These are phyloP conservation scores for Acer saccharum DNA, from an alignment of 345 rosid species.

Conservation along the genomic window DNA sequence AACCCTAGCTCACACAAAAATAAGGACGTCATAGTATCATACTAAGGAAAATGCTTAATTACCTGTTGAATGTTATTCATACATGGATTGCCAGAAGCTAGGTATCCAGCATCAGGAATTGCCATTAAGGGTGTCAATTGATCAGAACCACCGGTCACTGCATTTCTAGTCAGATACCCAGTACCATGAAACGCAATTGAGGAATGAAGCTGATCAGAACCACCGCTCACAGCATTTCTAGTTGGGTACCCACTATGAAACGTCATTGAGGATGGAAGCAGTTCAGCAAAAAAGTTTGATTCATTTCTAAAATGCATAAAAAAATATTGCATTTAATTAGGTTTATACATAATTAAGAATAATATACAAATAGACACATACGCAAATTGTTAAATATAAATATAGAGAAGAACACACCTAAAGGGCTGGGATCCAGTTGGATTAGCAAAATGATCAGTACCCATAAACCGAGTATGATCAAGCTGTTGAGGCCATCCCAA, in stretches of 20 bases:
- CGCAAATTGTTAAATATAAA: not conserved
- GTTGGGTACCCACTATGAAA: not conserved
- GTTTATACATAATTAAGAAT: not conserved
- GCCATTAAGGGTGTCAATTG: not conserved
- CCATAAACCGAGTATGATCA: not conserved
- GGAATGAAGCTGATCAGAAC: too few relatives aligned
- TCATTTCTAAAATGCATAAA: conserved; percentile 12
- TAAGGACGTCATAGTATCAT: too few relatives aligned
- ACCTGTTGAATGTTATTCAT: conserved; percentile 21
- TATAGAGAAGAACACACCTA: conserved; percentile 3
- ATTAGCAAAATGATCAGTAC: not conserved
- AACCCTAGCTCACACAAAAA: not conserved
- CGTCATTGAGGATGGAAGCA: not conserved
- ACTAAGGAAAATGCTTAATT: not conserved
- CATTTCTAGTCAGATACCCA: not conserved
- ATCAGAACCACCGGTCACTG: not conserved
- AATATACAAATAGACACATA: too few relatives aligned
- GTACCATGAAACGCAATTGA: not conserved
- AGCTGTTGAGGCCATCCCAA: not conserved
- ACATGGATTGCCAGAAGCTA: not conserved
- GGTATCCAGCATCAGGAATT: not conserved
- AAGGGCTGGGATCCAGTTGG: not conserved
- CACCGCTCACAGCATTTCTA: not conserved
- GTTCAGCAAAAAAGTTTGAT: conserved; percentile 15
- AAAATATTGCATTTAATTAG: not conserved